A percentile compares a stretch with the other conserved stretches of the same genome.
Conservation (phyloP, 495 filamentous ascomycete genomes). For the Bryoglossum gracile region DNA sequence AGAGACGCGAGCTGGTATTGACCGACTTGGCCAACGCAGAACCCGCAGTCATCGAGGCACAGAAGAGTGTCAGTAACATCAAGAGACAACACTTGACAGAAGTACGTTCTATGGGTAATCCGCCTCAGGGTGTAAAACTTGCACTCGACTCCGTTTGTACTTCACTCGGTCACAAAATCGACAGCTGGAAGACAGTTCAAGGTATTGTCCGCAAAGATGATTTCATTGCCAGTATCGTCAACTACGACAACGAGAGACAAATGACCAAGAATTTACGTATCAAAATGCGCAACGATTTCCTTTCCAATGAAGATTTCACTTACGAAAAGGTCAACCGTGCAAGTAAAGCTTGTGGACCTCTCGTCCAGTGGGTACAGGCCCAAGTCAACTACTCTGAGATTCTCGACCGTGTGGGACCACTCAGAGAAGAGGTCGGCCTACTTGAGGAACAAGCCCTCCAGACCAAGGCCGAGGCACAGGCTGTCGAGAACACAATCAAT, state of each 20-base stretch:
- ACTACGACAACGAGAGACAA: conserved; percentile 90
- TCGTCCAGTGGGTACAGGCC: conserved; percentile 96
- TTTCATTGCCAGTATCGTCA: conserved; percentile 96
- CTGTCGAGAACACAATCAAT: conserved; percentile 79
- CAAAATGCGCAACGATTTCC: conserved; percentile 88
- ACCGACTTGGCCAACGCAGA: conserved; percentile 85
- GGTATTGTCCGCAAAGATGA: conserved; percentile 83
- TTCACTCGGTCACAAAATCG: conserved; percentile 81
- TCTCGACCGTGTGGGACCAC: conserved; percentile 84
- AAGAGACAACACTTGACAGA: conserved; percentile 95
- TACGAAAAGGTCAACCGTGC: conserved; percentile 93
- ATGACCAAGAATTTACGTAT: conserved; percentile 78
- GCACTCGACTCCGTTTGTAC: conserved; percentile 94
- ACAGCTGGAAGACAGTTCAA: conserved; percentile 85
- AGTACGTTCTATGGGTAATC: conserved; percentile 92
- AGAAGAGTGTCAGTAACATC: conserved; percentile 94
- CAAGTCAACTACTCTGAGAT: conserved; percentile 98
- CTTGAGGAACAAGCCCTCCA: conserved; percentile 84
- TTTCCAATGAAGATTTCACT: conserved; percentile 90
- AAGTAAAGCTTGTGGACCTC: conserved; percentile 90
- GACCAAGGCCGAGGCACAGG: conserved; percentile 90
- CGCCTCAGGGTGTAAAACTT: conserved; percentile 81
- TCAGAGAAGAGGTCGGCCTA: conserved; percentile 81
- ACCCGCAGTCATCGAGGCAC: conserved; percentile 85
- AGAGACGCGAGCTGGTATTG: conserved; percentile 76